A percentile compares a stretch with the other conserved stretches of the same genome.
Evolutionary conservation across 2,329 filamentous ascomycete genomes (phyloP).

Genomic region (Fusarium nisikadoi): DNA sequence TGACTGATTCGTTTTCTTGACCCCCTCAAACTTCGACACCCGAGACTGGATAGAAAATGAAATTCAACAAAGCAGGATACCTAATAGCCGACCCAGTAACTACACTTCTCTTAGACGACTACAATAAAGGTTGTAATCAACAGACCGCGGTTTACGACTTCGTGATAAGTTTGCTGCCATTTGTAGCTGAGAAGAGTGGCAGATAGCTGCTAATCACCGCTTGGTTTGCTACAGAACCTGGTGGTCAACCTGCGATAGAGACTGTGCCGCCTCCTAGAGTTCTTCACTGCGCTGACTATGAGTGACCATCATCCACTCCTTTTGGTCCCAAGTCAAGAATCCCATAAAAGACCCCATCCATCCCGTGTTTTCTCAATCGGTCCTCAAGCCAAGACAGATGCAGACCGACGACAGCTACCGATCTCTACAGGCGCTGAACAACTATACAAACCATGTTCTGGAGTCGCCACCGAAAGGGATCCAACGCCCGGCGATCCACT

Average conservation of each 20-base stretch:
- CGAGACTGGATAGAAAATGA: neutral
- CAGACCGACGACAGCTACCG: neutral
- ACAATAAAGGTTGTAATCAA: fast-evolving
- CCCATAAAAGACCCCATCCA: neutral
- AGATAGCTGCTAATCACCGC: neutral
- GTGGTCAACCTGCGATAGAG: neutral
- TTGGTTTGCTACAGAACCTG: neutral
- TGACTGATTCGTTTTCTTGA: too few relatives aligned
- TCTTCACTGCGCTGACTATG: neutral
- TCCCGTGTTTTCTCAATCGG: neutral
- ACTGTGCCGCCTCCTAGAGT: neutral
- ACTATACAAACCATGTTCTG: neutral
- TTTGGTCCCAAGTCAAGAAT: fast-evolving
- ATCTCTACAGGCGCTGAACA: fast-evolving
- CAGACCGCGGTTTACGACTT: neutral
- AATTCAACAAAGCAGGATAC: fast-evolving
- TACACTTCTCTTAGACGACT: neutral
- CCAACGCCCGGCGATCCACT: neutral
- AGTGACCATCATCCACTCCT: neutral
- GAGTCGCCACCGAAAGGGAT: neutral
- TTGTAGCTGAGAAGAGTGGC: fast-evolving
- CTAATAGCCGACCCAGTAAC: fast-evolving
- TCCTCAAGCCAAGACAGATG: neutral
- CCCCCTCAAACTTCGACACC: fast-evolving
- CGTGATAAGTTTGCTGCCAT: fast-evolving